Base-by-base conservation (phyloP, 2,329 filamentous ascomycete genomes). In the Neofusicoccum laricinum region DNA sequence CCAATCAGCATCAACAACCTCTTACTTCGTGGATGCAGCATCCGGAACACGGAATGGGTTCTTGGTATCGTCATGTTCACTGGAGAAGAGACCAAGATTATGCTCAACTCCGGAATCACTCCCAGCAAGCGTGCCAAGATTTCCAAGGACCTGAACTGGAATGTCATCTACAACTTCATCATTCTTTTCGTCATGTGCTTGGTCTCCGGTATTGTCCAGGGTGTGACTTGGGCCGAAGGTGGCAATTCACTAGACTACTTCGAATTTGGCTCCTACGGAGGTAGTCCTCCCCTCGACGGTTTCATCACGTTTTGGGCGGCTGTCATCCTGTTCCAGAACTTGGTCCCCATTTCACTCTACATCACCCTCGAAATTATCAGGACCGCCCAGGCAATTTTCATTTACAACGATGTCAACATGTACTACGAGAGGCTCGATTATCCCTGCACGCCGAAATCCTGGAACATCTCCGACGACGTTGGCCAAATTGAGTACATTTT, bases 401-500 rank as follows among this genome's bases (percentile, higher is more conserved):
- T 99, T 73, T 97, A 96, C 81, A 97, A 90, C 79, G 95, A 99
- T 73, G 86, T 91, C 4, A 87, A 90, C 73, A 99, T 99, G 96
- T 99, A 98, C 78, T 97, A 99, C 80, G 95, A 95, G 64, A 88
- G 88, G 71, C 88, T 97, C 68, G 93, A 97, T 72, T 93, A 97
- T 73, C 93, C 94, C 1, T 99, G 96, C 74, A 92, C 96, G 11
- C 95, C 96, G 4, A 98, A 98, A 74, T 93, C 93, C 0, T 99
- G 95, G 95, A 99, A 98, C 75, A 98, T 99, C 58, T 98, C 94
- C 0, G 95, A 99, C 73, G 96, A 99, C 71, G 84, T 99, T 51
- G 95, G 95, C 12, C 95, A 99, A 78, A 97, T 99, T 67, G 95
- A 98, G 78, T 99, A 98, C 81, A 97, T 99, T 69, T 99, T 99